Conservation (phyloP, 345 rosid genomes). For the Populus deltoides region DNA sequence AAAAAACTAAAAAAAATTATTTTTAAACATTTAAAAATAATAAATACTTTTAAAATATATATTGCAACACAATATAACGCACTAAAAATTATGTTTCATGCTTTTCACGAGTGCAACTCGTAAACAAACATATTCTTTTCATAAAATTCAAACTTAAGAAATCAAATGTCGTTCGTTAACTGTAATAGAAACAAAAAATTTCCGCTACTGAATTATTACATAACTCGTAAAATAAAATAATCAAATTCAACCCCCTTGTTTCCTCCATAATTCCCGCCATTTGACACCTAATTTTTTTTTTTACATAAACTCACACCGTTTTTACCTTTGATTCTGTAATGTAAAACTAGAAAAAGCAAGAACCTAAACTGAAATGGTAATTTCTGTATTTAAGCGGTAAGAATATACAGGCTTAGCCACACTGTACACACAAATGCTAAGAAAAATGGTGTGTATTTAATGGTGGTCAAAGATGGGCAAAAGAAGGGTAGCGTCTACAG, state of each 20-base stretch:
- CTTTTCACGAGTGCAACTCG: too few species aligned
- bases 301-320: neutral
- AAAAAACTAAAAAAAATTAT: too few species aligned
- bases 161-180: neutral
- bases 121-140: too few species aligned
- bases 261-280: constrained; percentile 35
- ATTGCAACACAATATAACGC: too few species aligned
- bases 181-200: neutral
- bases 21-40: too few species aligned
- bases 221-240: neutral
- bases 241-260: neutral
- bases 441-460: neutral
- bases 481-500: neutral
- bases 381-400: neutral
- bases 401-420: neutral
- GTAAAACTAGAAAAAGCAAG: neutral
- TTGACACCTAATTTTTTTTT: constrained; percentile 9
- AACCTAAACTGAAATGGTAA: neutral
- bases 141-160: too few species aligned
- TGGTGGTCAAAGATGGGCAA: constrained; percentile 13
- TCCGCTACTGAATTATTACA: neutral
- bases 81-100: too few species aligned
- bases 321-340: neutral
- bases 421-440: neutral
- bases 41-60: too few species aligned